Evolutionary conservation across 495 filamentous ascomycete species (phyloP).

Genomic region (Bacidia gigantensis): DNA sequence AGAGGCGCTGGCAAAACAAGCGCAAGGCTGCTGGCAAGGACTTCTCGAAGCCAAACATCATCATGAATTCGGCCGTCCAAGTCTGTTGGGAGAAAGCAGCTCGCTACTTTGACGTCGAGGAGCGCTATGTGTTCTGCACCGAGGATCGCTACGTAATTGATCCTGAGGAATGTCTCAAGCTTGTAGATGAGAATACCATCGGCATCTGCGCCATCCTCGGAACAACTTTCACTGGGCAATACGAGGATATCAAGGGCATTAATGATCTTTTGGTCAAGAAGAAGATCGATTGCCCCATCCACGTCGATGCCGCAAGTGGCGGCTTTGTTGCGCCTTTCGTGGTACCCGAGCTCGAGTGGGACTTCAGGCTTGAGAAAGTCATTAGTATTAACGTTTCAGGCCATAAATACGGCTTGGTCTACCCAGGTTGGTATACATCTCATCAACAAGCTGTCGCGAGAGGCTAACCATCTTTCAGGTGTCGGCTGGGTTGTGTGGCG

Average conservation of each 20-base stretch:
- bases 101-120: conserved; percentile 88
- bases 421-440: too few relatives aligned
- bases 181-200: conserved; percentile 93
- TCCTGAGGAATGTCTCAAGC: conserved; percentile 60
- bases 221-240: conserved; percentile 90
- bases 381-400: conserved; percentile 87
- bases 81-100: conserved; percentile 95
- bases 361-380: conserved; percentile 75
- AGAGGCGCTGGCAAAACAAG: conserved; percentile 84
- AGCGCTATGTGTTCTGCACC: conserved; percentile 78
- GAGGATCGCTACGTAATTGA: conserved; percentile 74
- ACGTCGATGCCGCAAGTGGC: conserved; percentile 81
- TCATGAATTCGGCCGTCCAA: conserved; percentile 88
- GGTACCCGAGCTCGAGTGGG: conserved; percentile 68
- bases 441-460: conserved; percentile 5
- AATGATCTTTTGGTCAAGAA: conserved; percentile 66
- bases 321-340: conserved; percentile 87
- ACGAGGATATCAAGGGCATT: conserved; percentile 81
- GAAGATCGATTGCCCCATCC: conserved; percentile 65
- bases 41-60: conserved; percentile 61
- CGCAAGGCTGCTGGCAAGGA: conserved; percentile 66
- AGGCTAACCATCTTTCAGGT: conserved; percentile 82
- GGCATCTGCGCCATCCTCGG: conserved; percentile 84
- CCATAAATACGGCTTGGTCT: conserved; percentile 66
- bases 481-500: conserved; percentile 91